A percentile compares a stretch with the other conserved stretches of the same genome.
phyloP scores from a whole-genome alignment of 1,284 basidiomycete species.

The Bjerkandera adusta region DNA sequence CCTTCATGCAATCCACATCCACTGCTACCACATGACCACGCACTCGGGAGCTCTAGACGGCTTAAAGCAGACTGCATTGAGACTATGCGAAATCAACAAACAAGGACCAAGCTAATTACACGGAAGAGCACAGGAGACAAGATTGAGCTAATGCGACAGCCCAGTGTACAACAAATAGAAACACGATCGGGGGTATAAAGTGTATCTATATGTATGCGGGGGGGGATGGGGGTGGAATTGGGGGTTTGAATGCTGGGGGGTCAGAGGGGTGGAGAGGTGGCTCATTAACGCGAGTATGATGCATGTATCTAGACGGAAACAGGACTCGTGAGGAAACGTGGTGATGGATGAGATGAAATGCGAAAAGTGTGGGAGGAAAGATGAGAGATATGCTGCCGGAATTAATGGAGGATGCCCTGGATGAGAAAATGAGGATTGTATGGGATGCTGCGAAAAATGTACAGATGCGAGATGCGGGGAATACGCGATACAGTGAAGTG shows the following conservation, averaged over 20 bases:
- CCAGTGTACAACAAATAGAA: background rate
- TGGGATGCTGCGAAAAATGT: slow-evolving; percentile 1
- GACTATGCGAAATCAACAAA: background rate
- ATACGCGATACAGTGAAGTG: slow-evolving; percentile 6
- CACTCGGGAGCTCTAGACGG: too few relatives aligned
- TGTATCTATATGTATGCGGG: background rate
- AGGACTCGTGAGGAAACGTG: too few relatives aligned
- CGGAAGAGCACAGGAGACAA: background rate
- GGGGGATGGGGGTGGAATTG: background rate
- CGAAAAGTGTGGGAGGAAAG: too few relatives aligned
- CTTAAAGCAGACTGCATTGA: too few relatives aligned
- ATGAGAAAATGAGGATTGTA: background rate
- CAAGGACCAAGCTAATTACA: background rate
- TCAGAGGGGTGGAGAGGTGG: too few relatives aligned
- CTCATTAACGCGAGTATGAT: too few relatives aligned
- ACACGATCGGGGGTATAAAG: background rate
- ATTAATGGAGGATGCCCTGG: background rate
- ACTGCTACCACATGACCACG: too few relatives aligned
- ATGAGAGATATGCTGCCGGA: background rate
- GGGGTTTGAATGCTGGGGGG: background rate
- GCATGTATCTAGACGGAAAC: too few relatives aligned
- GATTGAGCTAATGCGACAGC: too few relatives aligned
- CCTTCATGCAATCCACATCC: too few relatives aligned
- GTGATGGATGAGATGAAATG: too few relatives aligned
- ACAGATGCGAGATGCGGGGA: slow-evolving; percentile 4